Evolutionary conservation across 169 alveolate genomes (phyloP).

Genomic region (Plasmodium gonderi): DNA sequence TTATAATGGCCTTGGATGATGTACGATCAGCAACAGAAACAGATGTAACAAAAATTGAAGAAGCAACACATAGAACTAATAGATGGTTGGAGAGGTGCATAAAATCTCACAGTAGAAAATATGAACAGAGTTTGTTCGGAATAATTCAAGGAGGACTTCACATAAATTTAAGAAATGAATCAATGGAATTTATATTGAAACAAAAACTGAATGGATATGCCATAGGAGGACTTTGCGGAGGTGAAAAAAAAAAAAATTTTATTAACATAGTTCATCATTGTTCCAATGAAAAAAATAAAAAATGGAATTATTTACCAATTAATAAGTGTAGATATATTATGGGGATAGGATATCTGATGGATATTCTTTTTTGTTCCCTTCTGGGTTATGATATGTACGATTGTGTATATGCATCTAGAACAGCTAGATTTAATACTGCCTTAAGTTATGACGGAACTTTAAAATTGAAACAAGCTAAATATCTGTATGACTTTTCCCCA

Average conservation of each 20-base stretch:
- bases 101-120: constrained; percentile 92
- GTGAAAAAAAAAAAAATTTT: constrained; percentile 96
- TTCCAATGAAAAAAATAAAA: constrained; percentile 50
- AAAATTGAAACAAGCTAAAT: constrained; percentile 77
- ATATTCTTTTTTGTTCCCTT: constrained; percentile 95
- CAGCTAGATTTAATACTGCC: constrained; percentile 98
- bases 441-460: constrained; percentile 85
- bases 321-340: constrained; percentile 95
- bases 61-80: constrained; percentile 77
- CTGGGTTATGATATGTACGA: constrained; percentile 99
- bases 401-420: constrained; percentile 99
- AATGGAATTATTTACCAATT: constrained; percentile 82
- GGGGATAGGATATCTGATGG: constrained; percentile 99
- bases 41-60: constrained; percentile 76
- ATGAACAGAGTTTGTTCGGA: constrained; percentile 95
- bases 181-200: constrained; percentile 79
- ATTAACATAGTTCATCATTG: constrained; percentile 91
- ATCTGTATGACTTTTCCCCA: constrained; percentile 84
- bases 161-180: constrained; percentile 86
- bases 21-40: constrained; percentile 91
- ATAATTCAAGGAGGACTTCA: constrained; percentile 98
- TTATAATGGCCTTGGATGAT: constrained; percentile 99
- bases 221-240: constrained; percentile 99
- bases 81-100: constrained; percentile 96
- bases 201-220: constrained; percentile 98